Evolutionary conservation across 2,329 filamentous ascomycete species (phyloP).

Genomic region (Teratosphaeriaceae sp.): DNA sequence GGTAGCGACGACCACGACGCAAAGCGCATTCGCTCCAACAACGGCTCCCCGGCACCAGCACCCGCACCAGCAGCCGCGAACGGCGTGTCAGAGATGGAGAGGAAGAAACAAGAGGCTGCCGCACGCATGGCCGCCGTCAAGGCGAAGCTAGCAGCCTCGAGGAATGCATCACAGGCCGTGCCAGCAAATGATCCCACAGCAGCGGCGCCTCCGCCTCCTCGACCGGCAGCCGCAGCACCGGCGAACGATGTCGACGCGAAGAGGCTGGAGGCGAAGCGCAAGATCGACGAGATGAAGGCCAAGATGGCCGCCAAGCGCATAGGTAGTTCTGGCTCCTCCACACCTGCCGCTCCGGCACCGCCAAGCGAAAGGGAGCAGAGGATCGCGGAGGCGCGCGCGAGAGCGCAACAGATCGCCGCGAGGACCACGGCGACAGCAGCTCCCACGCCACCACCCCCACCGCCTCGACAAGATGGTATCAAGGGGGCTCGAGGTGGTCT

Average conservation of each 20-base stretch:
- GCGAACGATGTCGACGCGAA: constrained; percentile 20
- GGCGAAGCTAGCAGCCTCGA: constrained; percentile 26
- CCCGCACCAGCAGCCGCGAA: constrained; percentile 10
- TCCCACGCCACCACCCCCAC: constrained; percentile 25
- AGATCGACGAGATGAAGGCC: constrained; percentile 30
- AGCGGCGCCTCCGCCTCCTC: constrained; percentile 7
- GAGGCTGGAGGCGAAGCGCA: constrained; percentile 23
- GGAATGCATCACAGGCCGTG: constrained; percentile 1
- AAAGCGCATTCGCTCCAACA: constrained; percentile 35
- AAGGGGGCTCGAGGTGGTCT: constrained; percentile 57
- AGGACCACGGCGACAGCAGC: constrained; percentile 8
- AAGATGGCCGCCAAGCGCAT: constrained; percentile 21
- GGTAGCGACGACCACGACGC: constrained; percentile 32
- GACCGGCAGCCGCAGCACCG: constrained; percentile 12
- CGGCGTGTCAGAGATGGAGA: constrained; percentile 23
- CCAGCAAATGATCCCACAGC: constrained; percentile 9
- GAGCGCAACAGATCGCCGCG: constrained; percentile 17
- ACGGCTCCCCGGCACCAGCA: constrained; percentile 29
- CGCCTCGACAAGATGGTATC: constrained; percentile 42
- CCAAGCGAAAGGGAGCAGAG: constrained; percentile 13
- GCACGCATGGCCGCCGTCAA: constrained; percentile 31
- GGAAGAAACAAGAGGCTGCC: constrained; percentile 27
- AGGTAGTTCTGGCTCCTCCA: constrained; percentile 10
- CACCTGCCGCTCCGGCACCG: constrained; percentile 11
- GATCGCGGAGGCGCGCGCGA: constrained; percentile 20